A percentile compares a stretch with the other conserved stretches of the same genome.
phyloP scores from a whole-genome alignment of 768 basidiomycete species.

The Rhodotorula paludigena region DNA sequence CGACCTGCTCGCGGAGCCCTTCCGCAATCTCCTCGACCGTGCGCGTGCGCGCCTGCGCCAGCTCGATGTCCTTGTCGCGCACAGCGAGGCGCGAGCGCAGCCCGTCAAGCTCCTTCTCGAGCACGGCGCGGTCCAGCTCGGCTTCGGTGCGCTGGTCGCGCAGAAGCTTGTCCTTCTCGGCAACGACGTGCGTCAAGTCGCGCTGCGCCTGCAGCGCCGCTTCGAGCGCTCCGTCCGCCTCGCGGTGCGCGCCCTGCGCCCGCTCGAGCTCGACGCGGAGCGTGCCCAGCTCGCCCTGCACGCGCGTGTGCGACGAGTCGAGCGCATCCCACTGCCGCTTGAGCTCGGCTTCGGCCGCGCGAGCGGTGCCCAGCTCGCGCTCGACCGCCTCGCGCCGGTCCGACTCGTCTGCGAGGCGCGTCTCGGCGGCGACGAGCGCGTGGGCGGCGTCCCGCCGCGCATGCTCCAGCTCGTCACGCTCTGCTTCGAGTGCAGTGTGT shows the following conservation, averaged over 20 bases:
- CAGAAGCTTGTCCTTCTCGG: slow-evolving; percentile 72
- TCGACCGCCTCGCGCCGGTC: slow-evolving; percentile 67
- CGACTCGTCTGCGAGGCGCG: slow-evolving; percentile 42
- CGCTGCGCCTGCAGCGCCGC: slow-evolving; percentile 59
- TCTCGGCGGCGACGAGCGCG: slow-evolving; percentile 43
- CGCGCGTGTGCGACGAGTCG: not conserved
- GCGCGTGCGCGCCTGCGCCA: slow-evolving; percentile 50
- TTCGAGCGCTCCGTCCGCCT: slow-evolving; percentile 49
- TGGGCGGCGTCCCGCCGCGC: slow-evolving; percentile 28
- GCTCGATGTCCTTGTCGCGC: slow-evolving; percentile 55
- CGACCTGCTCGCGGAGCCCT: slow-evolving; percentile 63
- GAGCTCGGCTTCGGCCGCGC: slow-evolving; percentile 2
- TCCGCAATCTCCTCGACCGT: slow-evolving; percentile 57
- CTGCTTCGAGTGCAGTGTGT: slow-evolving; percentile 55
- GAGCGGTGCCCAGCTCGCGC: slow-evolving; percentile 39
- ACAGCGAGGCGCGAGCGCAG: slow-evolving; percentile 61
- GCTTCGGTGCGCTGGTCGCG: slow-evolving; percentile 88
- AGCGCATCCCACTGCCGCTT: slow-evolving; percentile 8
- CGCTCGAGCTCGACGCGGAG: slow-evolving; percentile 17
- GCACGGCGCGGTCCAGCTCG: slow-evolving; percentile 84
- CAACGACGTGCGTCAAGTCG: slow-evolving; percentile 63
- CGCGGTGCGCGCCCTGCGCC: slow-evolving; percentile 37
- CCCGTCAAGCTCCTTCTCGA: slow-evolving; percentile 80
- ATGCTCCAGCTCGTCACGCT: slow-evolving; percentile 51
- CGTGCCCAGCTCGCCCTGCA: slow-evolving; percentile 24